These are phyloP conservation scores for Capronia epimyces DNA, from an alignment of 2,329 filamentous ascomycete species.

Conservation along the genomic window DNA sequence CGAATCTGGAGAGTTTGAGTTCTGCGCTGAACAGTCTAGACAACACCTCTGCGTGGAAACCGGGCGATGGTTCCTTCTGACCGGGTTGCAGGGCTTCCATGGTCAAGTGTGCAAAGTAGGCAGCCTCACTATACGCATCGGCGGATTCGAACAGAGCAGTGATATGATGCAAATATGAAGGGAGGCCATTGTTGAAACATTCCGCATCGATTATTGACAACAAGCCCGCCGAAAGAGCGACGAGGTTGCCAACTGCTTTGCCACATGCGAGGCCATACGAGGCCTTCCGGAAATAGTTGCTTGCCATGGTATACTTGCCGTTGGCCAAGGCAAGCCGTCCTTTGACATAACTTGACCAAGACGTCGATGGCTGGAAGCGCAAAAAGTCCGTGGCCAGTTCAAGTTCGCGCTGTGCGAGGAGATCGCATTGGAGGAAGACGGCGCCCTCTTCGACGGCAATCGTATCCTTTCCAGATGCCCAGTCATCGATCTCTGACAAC, in stretches of 20 bases:
- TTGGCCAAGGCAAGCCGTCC: conserved; percentile 70
- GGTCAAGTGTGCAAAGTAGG: conserved; percentile 74
- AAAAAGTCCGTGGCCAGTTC: conserved; percentile 62
- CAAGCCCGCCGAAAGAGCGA: conserved; percentile 53
- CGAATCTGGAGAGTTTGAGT: conserved; percentile 71
- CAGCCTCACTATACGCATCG: conserved; percentile 71
- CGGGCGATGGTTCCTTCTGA: conserved; percentile 33
- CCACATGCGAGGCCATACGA: conserved; percentile 53
- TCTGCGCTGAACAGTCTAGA: conserved; percentile 79
- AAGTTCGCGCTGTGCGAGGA: conserved; percentile 62
- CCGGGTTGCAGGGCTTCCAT: conserved; percentile 55
- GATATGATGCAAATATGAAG: conserved; percentile 83
- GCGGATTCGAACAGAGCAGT: conserved; percentile 73
- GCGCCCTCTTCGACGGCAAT: conserved; percentile 54
- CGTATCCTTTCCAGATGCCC: conserved; percentile 46
- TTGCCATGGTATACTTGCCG: conserved; percentile 67
- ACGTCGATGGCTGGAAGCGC: conserved; percentile 55
- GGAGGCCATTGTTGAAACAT: conserved; percentile 64
- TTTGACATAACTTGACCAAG: conserved; percentile 70
- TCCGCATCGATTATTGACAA: conserved; percentile 69
- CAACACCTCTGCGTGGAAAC: conserved; percentile 64
- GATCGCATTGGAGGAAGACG: conserved; percentile 62
- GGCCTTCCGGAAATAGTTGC: conserved; percentile 72
- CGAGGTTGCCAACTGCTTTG: conserved; percentile 42
- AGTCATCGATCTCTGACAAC: conserved; percentile 42